phyloP scores from a whole-genome alignment of 1,284 basidiomycete genomes.

The Sporisorium iseilematis-ciliati region DNA sequence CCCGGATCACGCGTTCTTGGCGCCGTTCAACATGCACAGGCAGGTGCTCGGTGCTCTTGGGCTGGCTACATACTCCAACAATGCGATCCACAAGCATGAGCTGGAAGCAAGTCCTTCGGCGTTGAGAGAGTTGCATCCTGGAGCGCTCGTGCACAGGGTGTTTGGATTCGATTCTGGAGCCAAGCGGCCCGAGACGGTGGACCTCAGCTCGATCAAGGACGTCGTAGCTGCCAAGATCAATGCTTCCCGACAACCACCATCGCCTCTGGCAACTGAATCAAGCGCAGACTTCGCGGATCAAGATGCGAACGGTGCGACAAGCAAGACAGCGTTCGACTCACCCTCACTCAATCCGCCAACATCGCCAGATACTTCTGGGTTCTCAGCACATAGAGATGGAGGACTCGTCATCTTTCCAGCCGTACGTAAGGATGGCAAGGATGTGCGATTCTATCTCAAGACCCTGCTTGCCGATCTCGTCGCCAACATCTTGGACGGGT shows the following conservation, averaged over 20 bases:
- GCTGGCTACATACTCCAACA: conserved; percentile 46
- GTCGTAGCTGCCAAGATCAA: conserved; percentile 33
- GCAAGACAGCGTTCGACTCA: neutral
- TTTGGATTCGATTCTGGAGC: conserved; percentile 64
- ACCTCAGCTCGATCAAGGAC: conserved; percentile 53
- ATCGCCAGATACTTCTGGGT: conserved; percentile 43
- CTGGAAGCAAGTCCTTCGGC: conserved; percentile 52
- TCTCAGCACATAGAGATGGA: conserved; percentile 49
- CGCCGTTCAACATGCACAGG: conserved; percentile 64
- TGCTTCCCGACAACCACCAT: conserved; percentile 3
- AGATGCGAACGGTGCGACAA: neutral
- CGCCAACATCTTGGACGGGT: conserved; percentile 57
- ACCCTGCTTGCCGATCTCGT: conserved; percentile 64
- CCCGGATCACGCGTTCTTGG: conserved; percentile 62
- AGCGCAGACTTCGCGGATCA: neutral
- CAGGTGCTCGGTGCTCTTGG: conserved; percentile 67
- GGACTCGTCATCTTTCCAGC: conserved; percentile 67
- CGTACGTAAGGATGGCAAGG: conserved; percentile 64
- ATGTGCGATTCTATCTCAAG: conserved; percentile 66
- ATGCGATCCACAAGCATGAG: conserved; percentile 22
- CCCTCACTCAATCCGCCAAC: conserved; percentile 5
- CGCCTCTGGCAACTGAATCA: neutral
- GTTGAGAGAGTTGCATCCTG: conserved; percentile 59
- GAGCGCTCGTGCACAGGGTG: conserved; percentile 64
- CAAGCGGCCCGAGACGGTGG: conserved; percentile 50